Conservation (phyloP, 2,329 filamentous ascomycete genomes). For the Cucurbitaria berberidis region DNA sequence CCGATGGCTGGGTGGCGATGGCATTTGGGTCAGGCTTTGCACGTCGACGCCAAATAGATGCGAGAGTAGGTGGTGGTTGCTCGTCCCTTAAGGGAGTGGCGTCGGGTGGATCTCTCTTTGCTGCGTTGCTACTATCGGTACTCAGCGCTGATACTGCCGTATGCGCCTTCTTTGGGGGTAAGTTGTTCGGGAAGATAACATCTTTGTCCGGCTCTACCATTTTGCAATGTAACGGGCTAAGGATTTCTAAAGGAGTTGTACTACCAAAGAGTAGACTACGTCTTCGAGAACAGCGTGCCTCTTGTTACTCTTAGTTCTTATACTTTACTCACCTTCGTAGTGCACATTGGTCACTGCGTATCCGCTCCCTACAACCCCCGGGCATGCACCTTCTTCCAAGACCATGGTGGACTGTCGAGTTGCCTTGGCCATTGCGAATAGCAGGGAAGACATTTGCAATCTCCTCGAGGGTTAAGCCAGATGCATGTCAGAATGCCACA, state of each 20-base stretch:
- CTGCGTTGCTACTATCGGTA: not conserved
- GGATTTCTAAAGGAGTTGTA: not conserved
- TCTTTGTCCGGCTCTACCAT: not conserved
- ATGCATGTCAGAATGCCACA: not conserved
- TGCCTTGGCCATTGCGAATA: slow-evolving; percentile 21
- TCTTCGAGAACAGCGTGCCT: not conserved
- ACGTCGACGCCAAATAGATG: slow-evolving; percentile 15
- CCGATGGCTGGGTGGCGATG: slow-evolving; percentile 20
- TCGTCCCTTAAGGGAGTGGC: slow-evolving; percentile 10
- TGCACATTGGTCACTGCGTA: not conserved
- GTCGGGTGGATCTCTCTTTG: not conserved
- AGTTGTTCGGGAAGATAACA: not conserved
- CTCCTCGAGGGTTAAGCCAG: not conserved
- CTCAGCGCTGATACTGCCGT: not conserved
- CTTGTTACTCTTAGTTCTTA: not conserved
- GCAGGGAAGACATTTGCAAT: slow-evolving; percentile 21
- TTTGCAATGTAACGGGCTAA: not conserved
- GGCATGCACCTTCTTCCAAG: slow-evolving; percentile 6
- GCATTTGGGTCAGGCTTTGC: slow-evolving; percentile 14
- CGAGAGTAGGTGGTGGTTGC: slow-evolving; percentile 9
- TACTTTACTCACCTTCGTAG: not conserved
- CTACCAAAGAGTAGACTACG: not conserved
- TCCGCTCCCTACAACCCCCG: not conserved
- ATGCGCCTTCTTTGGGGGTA: not conserved
- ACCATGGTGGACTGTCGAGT: not conserved